These are phyloP conservation scores for Talaromyces verruculosus DNA, from an alignment of 2,329 filamentous ascomycete species.

Conservation along the genomic window DNA sequence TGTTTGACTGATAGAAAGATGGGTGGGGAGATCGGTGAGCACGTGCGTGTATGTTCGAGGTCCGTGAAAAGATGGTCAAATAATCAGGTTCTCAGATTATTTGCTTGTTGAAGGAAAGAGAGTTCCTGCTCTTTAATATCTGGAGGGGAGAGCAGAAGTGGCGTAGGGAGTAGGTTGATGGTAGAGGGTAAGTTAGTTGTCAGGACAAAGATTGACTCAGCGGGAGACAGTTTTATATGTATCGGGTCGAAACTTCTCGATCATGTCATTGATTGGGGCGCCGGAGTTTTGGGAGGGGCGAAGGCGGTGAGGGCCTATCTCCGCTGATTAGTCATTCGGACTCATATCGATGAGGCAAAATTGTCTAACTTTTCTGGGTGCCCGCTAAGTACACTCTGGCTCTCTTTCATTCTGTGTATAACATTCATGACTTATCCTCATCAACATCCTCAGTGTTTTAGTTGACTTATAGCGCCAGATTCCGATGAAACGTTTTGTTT, in stretches of 20 bases:
- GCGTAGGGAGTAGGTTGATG: neutral
- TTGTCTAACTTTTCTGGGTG: slow-evolving; percentile 12
- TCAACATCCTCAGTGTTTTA: too few species aligned
- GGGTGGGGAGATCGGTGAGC: neutral
- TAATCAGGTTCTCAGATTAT: neutral
- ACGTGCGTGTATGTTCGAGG: neutral
- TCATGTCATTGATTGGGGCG: slow-evolving; percentile 15
- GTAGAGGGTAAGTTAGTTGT: neutral
- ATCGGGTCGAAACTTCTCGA: slow-evolving; percentile 21
- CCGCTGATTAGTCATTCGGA: neutral
- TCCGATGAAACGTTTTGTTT: too few species aligned
- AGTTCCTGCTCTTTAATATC: neutral
- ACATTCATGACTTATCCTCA: too few species aligned
- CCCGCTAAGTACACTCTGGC: neutral
- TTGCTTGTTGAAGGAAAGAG: neutral
- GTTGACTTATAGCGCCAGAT: too few species aligned
- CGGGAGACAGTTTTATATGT: slow-evolving; percentile 12
- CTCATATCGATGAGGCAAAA: neutral
- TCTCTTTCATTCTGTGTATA: too few species aligned
- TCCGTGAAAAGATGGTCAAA: neutral
- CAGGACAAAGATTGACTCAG: neutral
- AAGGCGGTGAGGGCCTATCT: slow-evolving; percentile 19
- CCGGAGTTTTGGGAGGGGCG: slow-evolving; percentile 12
- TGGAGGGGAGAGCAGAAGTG: neutral
- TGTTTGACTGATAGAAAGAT: neutral